Conservation (phyloP, 495 filamentous ascomycete species). For the Talaromyces thailandensis region DNA sequence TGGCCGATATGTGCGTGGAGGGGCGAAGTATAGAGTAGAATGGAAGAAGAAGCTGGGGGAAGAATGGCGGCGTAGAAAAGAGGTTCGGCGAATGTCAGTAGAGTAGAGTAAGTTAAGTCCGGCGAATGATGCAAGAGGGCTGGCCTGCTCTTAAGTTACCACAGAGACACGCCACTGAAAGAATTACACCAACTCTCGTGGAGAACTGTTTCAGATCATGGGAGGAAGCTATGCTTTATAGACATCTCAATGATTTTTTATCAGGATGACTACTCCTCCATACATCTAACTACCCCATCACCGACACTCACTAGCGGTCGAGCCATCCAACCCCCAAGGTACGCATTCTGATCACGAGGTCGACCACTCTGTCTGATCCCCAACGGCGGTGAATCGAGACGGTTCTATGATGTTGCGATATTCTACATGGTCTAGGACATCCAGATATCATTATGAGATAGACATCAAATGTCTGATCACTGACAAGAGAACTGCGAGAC, state of each 20-base stretch:
- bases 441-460: not conserved
- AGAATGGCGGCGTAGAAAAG: not conserved
- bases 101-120: no score
- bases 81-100: not conserved
- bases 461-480: not conserved
- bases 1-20: constrained; percentile 16
- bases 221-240: not conserved
- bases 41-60: constrained; percentile 6
- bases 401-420: not conserved
- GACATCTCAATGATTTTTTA: not conserved
- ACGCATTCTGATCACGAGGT: not conserved
- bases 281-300: not conserved
- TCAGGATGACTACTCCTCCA: not conserved
- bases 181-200: not conserved
- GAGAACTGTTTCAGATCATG: not conserved
- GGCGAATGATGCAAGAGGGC: constrained; percentile 2
- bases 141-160: not conserved
- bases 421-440: not conserved
- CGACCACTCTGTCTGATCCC: not conserved
- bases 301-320: not conserved
- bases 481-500: not conserved
- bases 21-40: constrained; percentile 10
- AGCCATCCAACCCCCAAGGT: not conserved
- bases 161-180: not conserved
- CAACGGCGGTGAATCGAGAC: not conserved